Conservation (phyloP, 257 asterid species). For the Schizonepeta tenuifolia region DNA sequence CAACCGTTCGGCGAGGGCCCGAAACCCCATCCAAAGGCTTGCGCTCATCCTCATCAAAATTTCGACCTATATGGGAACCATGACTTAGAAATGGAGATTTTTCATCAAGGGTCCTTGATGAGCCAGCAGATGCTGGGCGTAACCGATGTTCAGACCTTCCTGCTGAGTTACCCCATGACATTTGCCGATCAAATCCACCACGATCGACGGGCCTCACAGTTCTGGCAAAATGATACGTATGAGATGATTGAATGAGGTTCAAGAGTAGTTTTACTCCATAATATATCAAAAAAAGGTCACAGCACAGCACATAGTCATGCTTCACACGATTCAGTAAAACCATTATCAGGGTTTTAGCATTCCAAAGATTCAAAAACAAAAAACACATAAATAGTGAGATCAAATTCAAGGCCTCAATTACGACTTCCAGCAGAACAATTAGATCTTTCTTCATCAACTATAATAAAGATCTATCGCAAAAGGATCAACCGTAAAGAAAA, state of each 20-base stretch:
- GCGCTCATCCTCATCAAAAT: slow-evolving; percentile 96
- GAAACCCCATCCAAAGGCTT: slow-evolving; percentile 85
- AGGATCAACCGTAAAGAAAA: slow-evolving; percentile 10
- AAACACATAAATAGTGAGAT: slow-evolving; percentile 32
- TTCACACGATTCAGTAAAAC: slow-evolving; percentile 19
- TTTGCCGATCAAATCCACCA: slow-evolving; percentile 63
- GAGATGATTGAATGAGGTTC: slow-evolving; percentile 12
- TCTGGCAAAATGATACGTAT: slow-evolving; percentile 48
- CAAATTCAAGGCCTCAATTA: slow-evolving; percentile 16
- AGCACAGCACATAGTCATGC: neutral
- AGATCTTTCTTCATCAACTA: slow-evolving; percentile 15
- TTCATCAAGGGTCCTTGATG: slow-evolving; percentile 69
- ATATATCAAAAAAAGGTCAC: neutral
- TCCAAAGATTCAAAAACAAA: slow-evolving; percentile 1
- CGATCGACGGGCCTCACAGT: slow-evolving; percentile 69
- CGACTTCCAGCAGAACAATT: neutral
- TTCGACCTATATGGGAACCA: slow-evolving; percentile 62
- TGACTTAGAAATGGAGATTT: slow-evolving; percentile 64
- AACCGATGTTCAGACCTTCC: slow-evolving; percentile 70
- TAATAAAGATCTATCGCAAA: slow-evolving; percentile 23
- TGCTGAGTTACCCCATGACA: slow-evolving; percentile 68
- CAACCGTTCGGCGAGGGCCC: slow-evolving; percentile 75
- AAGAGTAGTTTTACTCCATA: neutral
- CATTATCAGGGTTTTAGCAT: slow-evolving; percentile 29
- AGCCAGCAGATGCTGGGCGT: slow-evolving; percentile 89